Base-by-base conservation (phyloP, 108 stramenopile genomes). In the Nitzschia inconspicua region DNA sequence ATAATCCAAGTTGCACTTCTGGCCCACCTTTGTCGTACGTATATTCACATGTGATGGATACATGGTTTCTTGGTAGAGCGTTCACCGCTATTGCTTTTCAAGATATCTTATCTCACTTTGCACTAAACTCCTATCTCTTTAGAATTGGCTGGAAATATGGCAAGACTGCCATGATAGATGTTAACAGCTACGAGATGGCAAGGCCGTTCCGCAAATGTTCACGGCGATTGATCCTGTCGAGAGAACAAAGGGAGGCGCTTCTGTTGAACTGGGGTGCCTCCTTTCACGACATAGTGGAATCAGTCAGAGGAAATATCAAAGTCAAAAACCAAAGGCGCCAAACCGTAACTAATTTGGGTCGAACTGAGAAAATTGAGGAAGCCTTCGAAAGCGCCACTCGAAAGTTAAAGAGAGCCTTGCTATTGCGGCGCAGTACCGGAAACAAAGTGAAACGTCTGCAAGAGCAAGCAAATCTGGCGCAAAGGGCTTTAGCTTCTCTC, bases 1-100 rank as follows among this genome's bases (percentile, higher is more conserved):
- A 93, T 56, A 93, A 93, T 67, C 91, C 91, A 42, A 71, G 71
- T 34, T 73, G 80, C 29, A 76, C 75, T 40, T 72, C 73, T 54
- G 87, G 87, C 14, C 86, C 86, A 9, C 74, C 77, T 7, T 65
- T 82, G 23, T 60, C 63, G 71, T 73, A 62, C 57, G 77, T 72
- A 18, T 23, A n/a, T 20, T 44, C 20, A 52, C 18, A 18, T 13
- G 13, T 58, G n/a, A n/a, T n/a, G n/a, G n/a, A n/a, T n/a, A n/a
- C n/a, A n/a, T n/a, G n/a, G n/a, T n/a, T n/a, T n/a, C n/a, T n/a
- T n/a, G n/a, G n/a, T n/a, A n/a, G n/a, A n/a, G n/a, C n/a, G n/a
- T n/a, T n/a, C n/a, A n/a, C n/a, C n/a, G n/a, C 37, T 10, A 10
- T 39, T 39, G 37, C 37, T 10, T n/a, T n/a, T n/a, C n/a, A n/a